Base-by-base conservation (phyloP, 805 yeast genomes). In the Wickerhamiella siamensis region DNA sequence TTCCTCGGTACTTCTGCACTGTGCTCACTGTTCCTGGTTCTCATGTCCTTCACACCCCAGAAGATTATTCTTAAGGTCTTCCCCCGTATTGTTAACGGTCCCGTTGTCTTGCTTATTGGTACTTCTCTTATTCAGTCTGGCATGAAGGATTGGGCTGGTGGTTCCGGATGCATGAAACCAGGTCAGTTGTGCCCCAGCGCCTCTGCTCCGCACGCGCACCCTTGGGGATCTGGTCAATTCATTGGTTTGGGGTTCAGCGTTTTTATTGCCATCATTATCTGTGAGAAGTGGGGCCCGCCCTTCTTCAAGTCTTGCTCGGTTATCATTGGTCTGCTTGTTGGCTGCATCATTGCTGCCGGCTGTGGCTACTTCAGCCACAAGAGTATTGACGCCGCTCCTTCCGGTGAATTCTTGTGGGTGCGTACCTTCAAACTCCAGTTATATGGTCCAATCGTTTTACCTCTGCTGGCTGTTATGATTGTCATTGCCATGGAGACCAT, bases 291-390 rank as follows among this genome's bases (percentile, higher is more conserved):
- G 70, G 95, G 95, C 26, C 75, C 94, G 22, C 95, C 95, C 44
- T 79, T 84, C 54, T 80, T 83, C 88, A 82, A 79, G 56, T 80
- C 93, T 2, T 83, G 94, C 70, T 88, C 94, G 2, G 94, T 84
- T 41, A 81, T 84, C 51, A 62, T 77, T 26, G 95, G 95, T 33
- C 66, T 84, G 43, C 61, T 84, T 27, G 74, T 83, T 33, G 94
- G 95, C 32, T 84, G 94, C 66, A 79, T 83, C 46, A 88, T 83
- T 40, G 93, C 88, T 29, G 93, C 91, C 44, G 94, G 87, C 6
- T 72, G 81, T 60, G 84, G 84, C 24, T 84, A 83, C 63, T 83
- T 83, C 56, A 69, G 70, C 47, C 60, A 65, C 40, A 51, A 66
- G 2, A 53, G 61, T 19, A 77, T 84, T 51, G 70, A 70, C 40